These are phyloP conservation scores for Wickerhamomyces tratensis DNA, from an alignment of 805 yeast species.

Conservation along the genomic window DNA sequence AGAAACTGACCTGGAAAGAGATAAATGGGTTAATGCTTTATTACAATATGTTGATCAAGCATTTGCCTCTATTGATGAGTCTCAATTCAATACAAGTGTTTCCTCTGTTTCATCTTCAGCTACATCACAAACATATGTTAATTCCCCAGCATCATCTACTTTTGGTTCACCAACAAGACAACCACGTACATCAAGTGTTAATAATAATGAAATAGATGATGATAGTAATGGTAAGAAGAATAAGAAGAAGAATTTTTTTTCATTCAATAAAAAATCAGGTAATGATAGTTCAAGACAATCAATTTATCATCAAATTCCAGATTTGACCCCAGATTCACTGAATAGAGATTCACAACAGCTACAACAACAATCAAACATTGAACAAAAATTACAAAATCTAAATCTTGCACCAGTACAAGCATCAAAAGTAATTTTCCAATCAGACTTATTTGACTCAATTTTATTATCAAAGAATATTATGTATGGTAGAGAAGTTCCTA, in stretches of 20 bases:
- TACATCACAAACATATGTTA: neutral
- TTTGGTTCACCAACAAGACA: neutral
- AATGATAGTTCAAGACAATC: slow-evolving; percentile 1
- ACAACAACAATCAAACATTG: slow-evolving; percentile 17
- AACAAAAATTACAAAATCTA: slow-evolving; percentile 21
- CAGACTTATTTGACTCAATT: slow-evolving; percentile 43
- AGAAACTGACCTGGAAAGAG: slow-evolving; percentile 70
- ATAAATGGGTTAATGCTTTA: slow-evolving; percentile 52
- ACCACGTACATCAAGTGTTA: slow-evolving; percentile 1
- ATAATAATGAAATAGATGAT: slow-evolving; percentile 5
- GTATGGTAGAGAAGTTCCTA: slow-evolving; percentile 45
- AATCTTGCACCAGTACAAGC: slow-evolving; percentile 10
- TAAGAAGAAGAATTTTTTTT: slow-evolving; percentile 52
- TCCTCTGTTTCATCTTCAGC: neutral
- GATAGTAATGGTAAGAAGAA: slow-evolving; percentile 27
- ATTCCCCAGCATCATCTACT: neutral
- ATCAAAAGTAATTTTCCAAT: slow-evolving; percentile 50
- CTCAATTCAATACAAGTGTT: too few relatives aligned
- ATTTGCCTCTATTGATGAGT: too few relatives aligned
- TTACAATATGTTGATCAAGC: slow-evolving; percentile 21
- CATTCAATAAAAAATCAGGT: slow-evolving; percentile 32
- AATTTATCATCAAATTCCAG: too few relatives aligned
- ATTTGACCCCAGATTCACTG: neutral
- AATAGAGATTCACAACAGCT: neutral
- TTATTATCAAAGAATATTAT: slow-evolving; percentile 39